Evolutionary conservation across 345 rosid genomes (phyloP).

Genomic region (Eutrema yunnanense): DNA sequence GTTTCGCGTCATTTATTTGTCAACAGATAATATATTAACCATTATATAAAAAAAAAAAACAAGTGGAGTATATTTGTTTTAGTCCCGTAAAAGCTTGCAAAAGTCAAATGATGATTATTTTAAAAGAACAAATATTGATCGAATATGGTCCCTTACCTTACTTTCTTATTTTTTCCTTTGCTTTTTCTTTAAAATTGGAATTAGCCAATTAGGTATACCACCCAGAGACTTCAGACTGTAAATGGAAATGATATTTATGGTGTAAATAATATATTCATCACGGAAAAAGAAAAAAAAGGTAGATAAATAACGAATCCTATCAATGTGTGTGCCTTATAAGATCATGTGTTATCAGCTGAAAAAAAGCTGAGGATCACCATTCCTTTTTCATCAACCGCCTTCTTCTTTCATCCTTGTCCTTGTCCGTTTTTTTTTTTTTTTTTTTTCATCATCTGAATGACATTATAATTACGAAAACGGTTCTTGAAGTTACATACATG

Average conservation of each 20-base stretch:
- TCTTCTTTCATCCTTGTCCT: neutral
- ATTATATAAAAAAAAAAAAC: too few relatives aligned
- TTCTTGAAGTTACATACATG: too few relatives aligned
- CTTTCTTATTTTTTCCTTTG: too few relatives aligned
- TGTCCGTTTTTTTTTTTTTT: neutral
- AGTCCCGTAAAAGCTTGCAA: neutral
- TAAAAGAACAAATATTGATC: neutral
- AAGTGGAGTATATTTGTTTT: neutral
- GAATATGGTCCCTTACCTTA: neutral
- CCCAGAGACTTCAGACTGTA: neutral
- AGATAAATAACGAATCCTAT: constrained; percentile 22
- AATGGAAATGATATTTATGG: neutral
- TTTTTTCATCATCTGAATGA: too few relatives aligned
- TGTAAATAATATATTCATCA: neutral
- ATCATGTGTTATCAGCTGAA: constrained; percentile 24
- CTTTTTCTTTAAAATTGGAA: neutral
- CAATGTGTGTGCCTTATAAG: constrained; percentile 1
- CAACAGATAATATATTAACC: neutral
- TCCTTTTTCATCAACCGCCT: constrained; percentile 23
- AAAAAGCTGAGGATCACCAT: constrained; percentile 22
- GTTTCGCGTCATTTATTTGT: constrained; percentile 7
- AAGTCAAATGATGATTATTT: constrained; percentile 1
- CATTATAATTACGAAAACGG: too few relatives aligned
- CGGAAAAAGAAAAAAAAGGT: neutral
- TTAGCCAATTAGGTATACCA: neutral